These are phyloP conservation scores for Hygrophorus russula DNA, from an alignment of 768 basidiomycete genomes.

Conservation along the genomic window DNA sequence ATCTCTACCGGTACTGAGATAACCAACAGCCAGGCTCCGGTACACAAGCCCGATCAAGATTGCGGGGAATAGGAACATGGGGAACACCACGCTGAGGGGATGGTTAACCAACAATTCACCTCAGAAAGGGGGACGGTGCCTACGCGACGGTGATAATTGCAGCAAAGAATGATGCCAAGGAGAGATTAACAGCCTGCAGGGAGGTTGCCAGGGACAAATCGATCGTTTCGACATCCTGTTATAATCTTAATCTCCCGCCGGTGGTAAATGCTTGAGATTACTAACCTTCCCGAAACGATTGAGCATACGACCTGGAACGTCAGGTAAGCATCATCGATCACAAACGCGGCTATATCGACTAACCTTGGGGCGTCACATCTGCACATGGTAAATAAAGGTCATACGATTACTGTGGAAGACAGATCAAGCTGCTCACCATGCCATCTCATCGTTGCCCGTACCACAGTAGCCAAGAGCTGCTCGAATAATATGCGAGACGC, in stretches of 20 bases:
- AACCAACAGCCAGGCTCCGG: conserved; percentile 56
- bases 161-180: conserved; percentile 66
- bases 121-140: conserved; percentile 13
- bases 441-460: conserved; percentile 77
- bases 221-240: conserved; percentile 52
- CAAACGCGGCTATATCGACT: neutral
- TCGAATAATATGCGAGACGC: conserved; percentile 35
- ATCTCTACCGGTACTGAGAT: conserved; percentile 73
- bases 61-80: conserved; percentile 74
- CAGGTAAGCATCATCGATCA: neutral
- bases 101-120: conserved; percentile 1
- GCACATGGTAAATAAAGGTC: neutral
- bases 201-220: conserved; percentile 61
- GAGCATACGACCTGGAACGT: conserved; percentile 57
- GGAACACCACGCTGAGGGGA: conserved; percentile 51
- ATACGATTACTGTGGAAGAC: neutral
- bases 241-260: neutral
- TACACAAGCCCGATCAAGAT: conserved; percentile 64
- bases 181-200: conserved; percentile 67
- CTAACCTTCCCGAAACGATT: conserved; percentile 70
- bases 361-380: conserved; percentile 69
- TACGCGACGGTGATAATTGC: conserved; percentile 65
- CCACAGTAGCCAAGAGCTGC: conserved; percentile 54
- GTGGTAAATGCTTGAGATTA: conserved; percentile 4
- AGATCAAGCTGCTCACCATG: conserved; percentile 25